These are phyloP conservation scores for Rhynchosporium graminicola DNA, from an alignment of 2,329 filamentous ascomycete species.

Conservation along the genomic window DNA sequence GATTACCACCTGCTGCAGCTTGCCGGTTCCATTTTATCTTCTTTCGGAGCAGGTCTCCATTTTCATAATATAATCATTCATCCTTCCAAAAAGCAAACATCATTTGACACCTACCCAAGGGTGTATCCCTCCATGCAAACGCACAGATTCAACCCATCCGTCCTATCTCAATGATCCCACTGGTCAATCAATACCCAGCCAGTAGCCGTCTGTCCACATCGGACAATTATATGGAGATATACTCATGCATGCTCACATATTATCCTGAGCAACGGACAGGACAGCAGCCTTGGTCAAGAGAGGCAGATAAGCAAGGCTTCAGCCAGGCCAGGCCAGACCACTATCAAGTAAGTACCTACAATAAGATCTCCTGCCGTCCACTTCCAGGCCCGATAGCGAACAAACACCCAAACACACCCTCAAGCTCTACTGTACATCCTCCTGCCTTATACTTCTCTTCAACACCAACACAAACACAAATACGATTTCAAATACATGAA, in stretches of 20 bases:
- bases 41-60: no score
- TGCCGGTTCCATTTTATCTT: not conserved
- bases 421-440: constrained; percentile 12
- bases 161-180: not conserved
- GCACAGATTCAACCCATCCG: constrained; percentile 1
- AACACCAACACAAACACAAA: not conserved
- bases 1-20: constrained; percentile 2
- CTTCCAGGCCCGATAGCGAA: no score
- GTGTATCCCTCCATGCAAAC: not conserved
- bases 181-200: no score
- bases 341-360: not conserved
- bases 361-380: no score
- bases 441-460: constrained; percentile 7
- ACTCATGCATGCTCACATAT: constrained; percentile 5
- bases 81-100: constrained; percentile 2
- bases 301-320: no score
- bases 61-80: not conserved
- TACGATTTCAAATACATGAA: not conserved
- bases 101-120: constrained; percentile 4
- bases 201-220: not conserved
- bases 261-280: not conserved
- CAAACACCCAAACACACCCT: not conserved
- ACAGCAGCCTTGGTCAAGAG: not conserved
- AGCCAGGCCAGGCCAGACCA: not conserved
- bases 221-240: constrained; percentile 3